Evolutionary conservation across 257 asterid genomes (phyloP), one percentile per base, ranked within the genome.

Genomic region (Jacaranda copaia): DNA sequence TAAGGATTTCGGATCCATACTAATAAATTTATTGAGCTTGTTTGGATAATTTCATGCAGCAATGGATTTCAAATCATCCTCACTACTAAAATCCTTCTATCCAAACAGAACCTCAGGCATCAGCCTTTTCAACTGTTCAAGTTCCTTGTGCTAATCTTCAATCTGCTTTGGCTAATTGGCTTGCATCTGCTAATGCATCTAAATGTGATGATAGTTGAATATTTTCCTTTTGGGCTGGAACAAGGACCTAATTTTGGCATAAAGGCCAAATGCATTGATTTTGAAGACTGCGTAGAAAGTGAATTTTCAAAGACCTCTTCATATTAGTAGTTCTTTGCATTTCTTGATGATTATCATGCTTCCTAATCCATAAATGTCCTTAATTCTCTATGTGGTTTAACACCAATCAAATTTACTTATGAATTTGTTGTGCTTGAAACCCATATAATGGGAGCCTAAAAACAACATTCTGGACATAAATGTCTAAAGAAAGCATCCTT

Each of bases 111-210:
- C 8, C 20, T n/a, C 60, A 15, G 38, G 63, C 11, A 6, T 57
- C 63, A 57, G 3, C 18, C 35, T 18, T 58, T 20, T 11, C 16
- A 25, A 9, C 36, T 58, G 2, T 25, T 6, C 15, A 19, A 46
- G 25, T 58, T 48, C 60, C 65, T 18, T 20, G 16, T n/a, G 18
- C 20, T 43, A 42, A 36, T 62, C 42, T 72, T 46, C 55, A 20
- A 51, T 43, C 59, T 72, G 10, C 52, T 58, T 58, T 45, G 57
- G 68, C 18, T 66, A 42, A 15, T 65, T 48, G 5, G 55, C 55
- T 48, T 43, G 32, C 32, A 25, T 25, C 32, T 25, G 2, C 32
- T 25, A 25, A 25, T 25, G 32, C 32, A 25, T 25, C 32, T 25
- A 25, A 25, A 25, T 25, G 32, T 25, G 32, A 25, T 25, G 32